Evolutionary conservation across 192 early-diverging fungal species (phyloP), one percentile per base, ranked within the genome.

Genomic region (Coemansia sp.): DNA sequence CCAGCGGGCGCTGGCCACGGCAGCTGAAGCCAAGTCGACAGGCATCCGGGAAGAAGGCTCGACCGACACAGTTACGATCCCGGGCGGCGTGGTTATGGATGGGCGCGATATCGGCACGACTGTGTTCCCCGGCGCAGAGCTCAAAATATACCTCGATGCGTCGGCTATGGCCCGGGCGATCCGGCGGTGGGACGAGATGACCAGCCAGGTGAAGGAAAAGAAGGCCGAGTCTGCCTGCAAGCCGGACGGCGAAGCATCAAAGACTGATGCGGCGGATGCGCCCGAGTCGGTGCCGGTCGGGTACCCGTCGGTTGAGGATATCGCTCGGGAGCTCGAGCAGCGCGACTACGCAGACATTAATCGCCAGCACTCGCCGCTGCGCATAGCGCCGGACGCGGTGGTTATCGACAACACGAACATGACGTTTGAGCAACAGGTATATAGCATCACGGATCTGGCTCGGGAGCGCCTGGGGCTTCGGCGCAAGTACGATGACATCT

Each of bases 21-120:
- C 50, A 16, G 68, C 77, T 0, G 58, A 77, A 25, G 44, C 63
- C 4, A 71, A 49, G 42, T 42, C 64, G 23, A 58, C 52, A 6
- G 8, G 19, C 9, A 24, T 33, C 5, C 32, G 7, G 21, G 38
- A 38, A 25, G 42, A 51, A 2, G 47, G 31, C 8, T 9, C 22
- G 1, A 7, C 38, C 14, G 40, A 56, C 8, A 7, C 33, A 10
- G 24, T 24, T 42, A 38, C 4, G 12, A 38, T 38, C 14, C 35
- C 14, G 35, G 35, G 33, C 28, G 89, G 90, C n/a, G 58, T 90
- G 30, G 88, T 93, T 11, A 92, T 93, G 88, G 91, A 93, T 67
- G 91, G 91, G 6, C 68, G 91, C 1, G 91, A 93, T 65, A 88
- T 91, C 51, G 90, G 91, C 8, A 88, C 90, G 0, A 81, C 84